phyloP scores from a whole-genome alignment of 495 filamentous ascomycete species.

The Trichoderma virens region DNA sequence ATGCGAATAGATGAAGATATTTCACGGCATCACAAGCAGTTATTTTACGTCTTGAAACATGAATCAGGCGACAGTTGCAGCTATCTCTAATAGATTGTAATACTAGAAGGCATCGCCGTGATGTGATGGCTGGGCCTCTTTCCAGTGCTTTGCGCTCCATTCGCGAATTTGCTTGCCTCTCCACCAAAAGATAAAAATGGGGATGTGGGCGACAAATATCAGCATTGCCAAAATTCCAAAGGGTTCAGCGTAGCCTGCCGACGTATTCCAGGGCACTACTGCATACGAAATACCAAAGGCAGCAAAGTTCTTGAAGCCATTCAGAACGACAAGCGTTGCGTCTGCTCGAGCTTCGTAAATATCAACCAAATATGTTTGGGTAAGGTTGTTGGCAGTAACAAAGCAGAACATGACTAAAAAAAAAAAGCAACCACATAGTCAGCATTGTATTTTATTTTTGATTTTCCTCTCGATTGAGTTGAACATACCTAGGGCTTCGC shows the following conservation, averaged over 20 bases:
- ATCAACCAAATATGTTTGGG: conserved; percentile 1
- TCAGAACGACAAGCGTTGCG: neutral
- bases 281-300: neutral
- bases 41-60: too few relatives aligned
- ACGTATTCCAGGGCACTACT: neutral
- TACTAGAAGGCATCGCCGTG: neutral
- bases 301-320: conserved; percentile 2
- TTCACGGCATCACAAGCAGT: too few relatives aligned
- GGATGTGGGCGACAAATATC: neutral
- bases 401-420: conserved; percentile 2
- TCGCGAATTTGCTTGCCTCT: neutral
- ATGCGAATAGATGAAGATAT: too few relatives aligned
- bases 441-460: neutral
- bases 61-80: neutral
- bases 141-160: neutral
- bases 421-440: neutral
- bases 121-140: neutral
- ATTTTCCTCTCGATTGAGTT: too few relatives aligned
- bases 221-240: neutral
- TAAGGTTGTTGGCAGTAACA: neutral
- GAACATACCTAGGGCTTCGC: neutral
- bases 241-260: neutral
- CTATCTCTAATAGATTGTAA: neutral
- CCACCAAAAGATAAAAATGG: neutral
- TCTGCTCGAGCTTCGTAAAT: neutral